Conservation (phyloP, 73 alveolate genomes). For the Durusdinium trenchii region DNA sequence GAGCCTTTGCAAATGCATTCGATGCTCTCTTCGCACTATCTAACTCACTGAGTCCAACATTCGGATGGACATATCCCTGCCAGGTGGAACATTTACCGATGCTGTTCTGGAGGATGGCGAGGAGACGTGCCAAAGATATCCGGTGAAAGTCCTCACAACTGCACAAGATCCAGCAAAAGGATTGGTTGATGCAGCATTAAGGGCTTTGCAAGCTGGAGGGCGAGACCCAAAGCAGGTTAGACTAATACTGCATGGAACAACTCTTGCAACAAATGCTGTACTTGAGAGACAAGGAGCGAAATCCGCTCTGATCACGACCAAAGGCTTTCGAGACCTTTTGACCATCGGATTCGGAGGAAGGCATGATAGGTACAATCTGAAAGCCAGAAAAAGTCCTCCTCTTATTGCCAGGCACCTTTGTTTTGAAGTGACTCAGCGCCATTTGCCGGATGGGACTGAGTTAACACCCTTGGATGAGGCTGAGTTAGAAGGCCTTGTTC, state of each 20-base stretch:
- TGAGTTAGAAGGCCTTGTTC: constrained; percentile 45
- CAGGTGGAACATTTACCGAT: constrained; percentile 90
- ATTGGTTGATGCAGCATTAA: constrained; percentile 63
- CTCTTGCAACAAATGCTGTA: constrained; percentile 91
- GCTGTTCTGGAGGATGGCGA: constrained; percentile 86
- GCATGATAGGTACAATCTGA: constrained; percentile 60
- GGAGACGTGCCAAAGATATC: constrained; percentile 38
- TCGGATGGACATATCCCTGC: neutral
- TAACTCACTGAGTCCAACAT: too few relatives aligned
- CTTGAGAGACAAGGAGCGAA: constrained; percentile 80
- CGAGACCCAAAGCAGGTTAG: constrained; percentile 63
- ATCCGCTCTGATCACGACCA: constrained; percentile 57
- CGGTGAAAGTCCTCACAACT: constrained; percentile 88
- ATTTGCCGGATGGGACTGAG: constrained; percentile 69
- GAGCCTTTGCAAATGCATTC: too few relatives aligned
- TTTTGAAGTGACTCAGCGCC: constrained; percentile 85
- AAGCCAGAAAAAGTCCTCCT: constrained; percentile 28
- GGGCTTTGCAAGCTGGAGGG: constrained; percentile 65
- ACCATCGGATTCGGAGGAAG: constrained; percentile 59
- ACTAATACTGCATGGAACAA: constrained; percentile 84
- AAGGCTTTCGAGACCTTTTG: constrained; percentile 73
- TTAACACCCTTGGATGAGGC: constrained; percentile 40
- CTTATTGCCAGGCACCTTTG: constrained; percentile 41
- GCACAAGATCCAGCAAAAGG: constrained; percentile 58
- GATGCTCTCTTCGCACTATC: too few relatives aligned